A percentile compares a stretch with the other conserved stretches of the same genome.
These are phyloP conservation scores for Sarocladium kiliense DNA, from an alignment of 2,329 filamentous ascomycete genomes.

Conservation along the genomic window DNA sequence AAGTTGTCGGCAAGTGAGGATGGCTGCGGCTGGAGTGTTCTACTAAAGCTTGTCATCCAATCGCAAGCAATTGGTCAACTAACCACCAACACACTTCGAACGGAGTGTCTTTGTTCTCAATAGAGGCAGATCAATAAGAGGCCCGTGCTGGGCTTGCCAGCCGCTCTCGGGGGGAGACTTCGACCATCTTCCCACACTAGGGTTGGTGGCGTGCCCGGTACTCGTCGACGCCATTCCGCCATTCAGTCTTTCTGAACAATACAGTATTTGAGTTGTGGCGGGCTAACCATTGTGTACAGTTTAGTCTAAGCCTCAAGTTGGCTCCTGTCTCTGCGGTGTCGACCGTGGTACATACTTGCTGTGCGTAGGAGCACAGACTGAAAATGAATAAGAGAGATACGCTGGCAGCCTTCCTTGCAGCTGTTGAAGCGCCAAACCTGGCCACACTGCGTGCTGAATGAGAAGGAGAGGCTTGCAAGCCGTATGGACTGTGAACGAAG, in stretches of 20 bases:
- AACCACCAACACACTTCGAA: not conserved
- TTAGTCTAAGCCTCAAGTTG: too few relatives aligned
- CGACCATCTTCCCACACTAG: not conserved
- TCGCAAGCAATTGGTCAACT: not conserved
- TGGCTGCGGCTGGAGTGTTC: not conserved
- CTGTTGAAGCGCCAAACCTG: not conserved
- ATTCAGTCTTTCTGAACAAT: too few relatives aligned
- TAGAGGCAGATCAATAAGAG: not conserved
- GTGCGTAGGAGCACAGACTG: not conserved
- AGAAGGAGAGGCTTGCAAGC: not conserved
- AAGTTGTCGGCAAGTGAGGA: too few relatives aligned
- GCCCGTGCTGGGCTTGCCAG: not conserved
- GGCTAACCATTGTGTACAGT: too few relatives aligned
- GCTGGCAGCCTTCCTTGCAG: too few relatives aligned
- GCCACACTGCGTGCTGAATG: too few relatives aligned
- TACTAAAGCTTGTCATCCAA: not conserved
- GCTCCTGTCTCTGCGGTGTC: too few relatives aligned
- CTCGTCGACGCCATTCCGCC: too few relatives aligned
- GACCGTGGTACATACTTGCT: too few relatives aligned
- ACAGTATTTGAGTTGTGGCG: too few relatives aligned
- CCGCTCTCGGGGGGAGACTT: too few relatives aligned
- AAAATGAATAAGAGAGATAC: not conserved
- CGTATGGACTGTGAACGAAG: not conserved
- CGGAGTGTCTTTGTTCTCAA: slow-evolving; percentile 2
- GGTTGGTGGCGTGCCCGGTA: not conserved